A percentile compares a stretch with the other conserved stretches of the same genome.
Conservation (phyloP, 2,329 filamentous ascomycete genomes). For the Phialocephala sp. region DNA sequence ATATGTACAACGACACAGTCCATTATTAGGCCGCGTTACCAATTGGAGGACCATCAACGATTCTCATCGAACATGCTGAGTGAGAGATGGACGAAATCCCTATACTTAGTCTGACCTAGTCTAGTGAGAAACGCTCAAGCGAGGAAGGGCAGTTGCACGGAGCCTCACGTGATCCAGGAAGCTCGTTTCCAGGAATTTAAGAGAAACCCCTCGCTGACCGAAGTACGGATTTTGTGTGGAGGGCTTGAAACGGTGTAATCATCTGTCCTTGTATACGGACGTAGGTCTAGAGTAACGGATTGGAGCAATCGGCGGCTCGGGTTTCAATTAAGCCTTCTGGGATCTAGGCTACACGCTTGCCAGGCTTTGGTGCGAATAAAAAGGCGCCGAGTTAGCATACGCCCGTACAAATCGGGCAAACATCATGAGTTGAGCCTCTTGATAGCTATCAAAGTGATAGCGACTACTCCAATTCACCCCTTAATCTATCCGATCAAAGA, state of each 20-base stretch:
- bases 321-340: not conserved
- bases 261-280: not conserved
- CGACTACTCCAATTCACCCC: not conserved
- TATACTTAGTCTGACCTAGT: not conserved
- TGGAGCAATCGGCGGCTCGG: not conserved
- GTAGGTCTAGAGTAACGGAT: not conserved
- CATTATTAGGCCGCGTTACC: not conserved
- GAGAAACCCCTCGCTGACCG: constrained; percentile 4
- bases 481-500: not conserved
- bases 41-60: no score
- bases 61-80: no score
- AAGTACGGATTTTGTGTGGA: not conserved
- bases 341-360: no score
- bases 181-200: no score
- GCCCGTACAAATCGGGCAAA: not conserved
- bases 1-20: not conserved
- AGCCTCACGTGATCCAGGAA: no score
- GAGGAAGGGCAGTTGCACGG: no score
- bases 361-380: no score
- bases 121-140: no score
- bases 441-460: not conserved
- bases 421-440: not conserved
- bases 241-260: not conserved
- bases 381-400: constrained; percentile 6
- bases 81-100: no score